Evolutionary conservation across 306 rosid species (phyloP), one percentile per base, ranked within the genome.

Genomic region (Luffa aegyptiaca): DNA sequence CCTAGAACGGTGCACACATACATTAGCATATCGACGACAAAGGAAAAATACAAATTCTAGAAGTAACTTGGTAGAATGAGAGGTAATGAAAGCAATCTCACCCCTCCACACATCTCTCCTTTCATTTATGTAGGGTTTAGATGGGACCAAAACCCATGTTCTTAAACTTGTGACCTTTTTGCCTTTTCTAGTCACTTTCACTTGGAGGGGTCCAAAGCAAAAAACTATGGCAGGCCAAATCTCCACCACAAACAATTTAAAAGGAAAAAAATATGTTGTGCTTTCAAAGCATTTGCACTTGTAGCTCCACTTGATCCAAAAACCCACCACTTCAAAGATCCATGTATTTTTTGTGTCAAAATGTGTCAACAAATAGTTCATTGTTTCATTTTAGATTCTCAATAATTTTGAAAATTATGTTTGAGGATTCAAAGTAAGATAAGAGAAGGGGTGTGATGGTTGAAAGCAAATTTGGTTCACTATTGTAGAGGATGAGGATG

Each of bases 401-500:
- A 18, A 68, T 68, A 3, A 8, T 68, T 42, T 65, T 65, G 72
- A 65, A 65, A 65, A 36, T 6, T 65, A 65, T 65, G 46, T 65
- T 37, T 39, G 74, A 11, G 76, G 76, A 21, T 70, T 44, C 10
- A 70, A 44, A 70, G 56, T 10, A 42, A 45, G 76, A 70, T 45
- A 70, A 70, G 56, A n/a, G 11, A 9, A 20, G 7, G 76, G 8
- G 52, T 70, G n/a, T 70, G 36, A 44, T 71, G 4, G 18, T 71
- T 71, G 76, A n/a, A 45, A 71, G 56, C 10, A 45, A 71, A 20
- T 71, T 20, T 45, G 76, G 56, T 26, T 71, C 76, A 71, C 57
- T 46, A 10, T 44, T 45, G 55, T 70, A 70, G 59, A 49, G 12
- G 77, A 73, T 73, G 61, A 51, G 61, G 59, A 73, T 73, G 77